Evolutionary conservation across 345 rosid genomes (phyloP).

Genomic region (Luvunga scandens): DNA sequence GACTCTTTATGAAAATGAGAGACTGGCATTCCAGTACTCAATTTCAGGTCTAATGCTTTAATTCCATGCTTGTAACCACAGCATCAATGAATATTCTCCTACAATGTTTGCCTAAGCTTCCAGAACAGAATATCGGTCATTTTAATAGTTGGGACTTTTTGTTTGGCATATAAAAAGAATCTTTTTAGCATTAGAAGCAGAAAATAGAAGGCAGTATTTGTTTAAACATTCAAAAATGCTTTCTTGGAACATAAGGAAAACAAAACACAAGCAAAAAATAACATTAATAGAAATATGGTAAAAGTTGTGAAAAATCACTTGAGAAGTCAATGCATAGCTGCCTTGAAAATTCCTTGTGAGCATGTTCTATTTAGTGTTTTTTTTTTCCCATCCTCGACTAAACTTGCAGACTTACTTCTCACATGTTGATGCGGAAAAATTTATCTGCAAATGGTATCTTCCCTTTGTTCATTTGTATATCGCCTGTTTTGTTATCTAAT

Average conservation of each 20-base stretch:
- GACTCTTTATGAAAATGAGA: too few species aligned
- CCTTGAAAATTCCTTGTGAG: not conserved
- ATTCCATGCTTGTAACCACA: not conserved
- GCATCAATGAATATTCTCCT: too few species aligned
- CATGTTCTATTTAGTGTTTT: not conserved
- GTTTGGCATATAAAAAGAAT: not conserved
- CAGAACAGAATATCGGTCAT: too few species aligned
- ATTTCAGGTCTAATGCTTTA: not conserved
- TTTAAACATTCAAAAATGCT: too few species aligned
- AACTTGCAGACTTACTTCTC: not conserved
- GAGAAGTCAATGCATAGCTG: not conserved
- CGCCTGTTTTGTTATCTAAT: not conserved
- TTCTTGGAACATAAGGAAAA: too few species aligned
- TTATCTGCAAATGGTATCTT: not conserved
- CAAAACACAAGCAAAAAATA: too few species aligned
- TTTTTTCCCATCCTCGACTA: not conserved
- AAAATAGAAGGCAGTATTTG: too few species aligned
- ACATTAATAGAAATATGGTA: too few species aligned
- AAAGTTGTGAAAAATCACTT: not conserved
- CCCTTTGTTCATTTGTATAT: not conserved
- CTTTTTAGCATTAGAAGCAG: too few species aligned
- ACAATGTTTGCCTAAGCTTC: too few species aligned
- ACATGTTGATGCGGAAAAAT: not conserved
- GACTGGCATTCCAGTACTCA: too few species aligned
- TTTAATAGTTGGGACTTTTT: not conserved